Conservation (phyloP, 1,284 basidiomycete genomes). For the Amylostereum areolatum region DNA sequence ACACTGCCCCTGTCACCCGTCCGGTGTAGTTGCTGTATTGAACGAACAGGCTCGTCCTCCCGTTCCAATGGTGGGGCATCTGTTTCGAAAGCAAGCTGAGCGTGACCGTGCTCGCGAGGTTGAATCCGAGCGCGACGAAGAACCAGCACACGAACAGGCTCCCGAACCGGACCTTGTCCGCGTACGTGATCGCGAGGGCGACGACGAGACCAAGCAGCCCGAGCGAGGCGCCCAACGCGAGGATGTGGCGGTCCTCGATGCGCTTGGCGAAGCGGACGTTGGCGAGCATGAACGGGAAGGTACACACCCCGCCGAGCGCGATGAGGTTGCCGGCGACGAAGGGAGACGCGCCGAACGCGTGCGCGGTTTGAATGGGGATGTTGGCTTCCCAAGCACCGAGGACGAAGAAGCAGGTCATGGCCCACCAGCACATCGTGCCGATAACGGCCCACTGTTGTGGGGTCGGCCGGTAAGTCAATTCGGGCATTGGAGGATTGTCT, state of each 20-base stretch:
- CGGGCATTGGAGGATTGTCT: conserved; percentile 3
- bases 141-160: conserved; percentile 62
- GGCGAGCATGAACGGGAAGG: conserved; percentile 60
- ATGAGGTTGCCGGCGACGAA: conserved; percentile 67
- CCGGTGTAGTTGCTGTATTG: conserved; percentile 66
- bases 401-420: conserved; percentile 71
- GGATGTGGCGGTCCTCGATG: conserved; percentile 55
- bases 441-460: conserved; percentile 40
- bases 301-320: conserved; percentile 55
- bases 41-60: conserved; percentile 47
- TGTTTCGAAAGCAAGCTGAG: conserved; percentile 62
- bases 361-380: conserved; percentile 58
- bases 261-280: conserved; percentile 53
- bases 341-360: conserved; percentile 49
- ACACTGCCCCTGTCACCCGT: conserved; percentile 56
- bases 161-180: conserved; percentile 38
- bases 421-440: conserved; percentile 66
- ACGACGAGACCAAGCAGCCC: conserved; percentile 49
- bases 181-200: conserved; percentile 39
- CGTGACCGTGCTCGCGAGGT: conserved; percentile 61
- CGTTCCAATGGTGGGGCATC: conserved; percentile 57
- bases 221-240: conserved; percentile 45
- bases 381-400: conserved; percentile 70
- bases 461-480: neutral
- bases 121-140: conserved; percentile 64